These are phyloP conservation scores for Senecio squalidus DNA, from an alignment of 140 eudicot species.

Conservation along the genomic window DNA sequence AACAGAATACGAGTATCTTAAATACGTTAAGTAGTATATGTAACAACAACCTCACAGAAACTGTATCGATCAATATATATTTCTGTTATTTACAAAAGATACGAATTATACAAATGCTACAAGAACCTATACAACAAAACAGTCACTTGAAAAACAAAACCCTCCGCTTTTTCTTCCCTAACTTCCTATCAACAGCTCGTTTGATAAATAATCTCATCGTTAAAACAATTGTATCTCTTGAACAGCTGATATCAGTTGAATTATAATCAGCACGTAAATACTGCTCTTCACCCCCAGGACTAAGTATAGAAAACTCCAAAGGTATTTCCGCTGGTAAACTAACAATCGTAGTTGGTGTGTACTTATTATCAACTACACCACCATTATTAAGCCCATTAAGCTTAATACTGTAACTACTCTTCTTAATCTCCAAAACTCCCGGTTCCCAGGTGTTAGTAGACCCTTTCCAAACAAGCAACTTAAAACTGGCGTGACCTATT, in stretches of 20 bases:
- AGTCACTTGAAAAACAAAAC: constrained; percentile 28
- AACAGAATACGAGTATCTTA: too few relatives aligned
- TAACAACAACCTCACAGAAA: neutral
- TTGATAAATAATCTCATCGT: constrained; percentile 53
- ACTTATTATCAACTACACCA: constrained; percentile 52
- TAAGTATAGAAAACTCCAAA: constrained; percentile 48
- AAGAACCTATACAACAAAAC: constrained; percentile 7
- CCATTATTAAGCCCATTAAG: constrained; percentile 42
- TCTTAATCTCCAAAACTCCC: constrained; percentile 56
- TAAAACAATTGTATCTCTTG: constrained; percentile 73
- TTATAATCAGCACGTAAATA: constrained; percentile 40
- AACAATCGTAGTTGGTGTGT: constrained; percentile 42
- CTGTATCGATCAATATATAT: neutral
- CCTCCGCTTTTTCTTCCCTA: constrained; percentile 31
- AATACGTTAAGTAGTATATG: neutral
- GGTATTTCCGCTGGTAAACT: constrained; percentile 47
- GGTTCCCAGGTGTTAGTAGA: constrained; percentile 69
- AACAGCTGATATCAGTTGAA: constrained; percentile 39
- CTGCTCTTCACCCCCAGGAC: constrained; percentile 41
- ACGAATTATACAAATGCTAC: constrained; percentile 10
- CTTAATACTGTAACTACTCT: constrained; percentile 65
- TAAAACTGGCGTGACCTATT: constrained; percentile 53
- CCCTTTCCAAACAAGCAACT: constrained; percentile 41
- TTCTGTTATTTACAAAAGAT: constrained; percentile 2
- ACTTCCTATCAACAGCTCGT: constrained; percentile 33